Conservation (phyloP, 1,284 basidiomycete species). For the Phlebopus sp. region DNA sequence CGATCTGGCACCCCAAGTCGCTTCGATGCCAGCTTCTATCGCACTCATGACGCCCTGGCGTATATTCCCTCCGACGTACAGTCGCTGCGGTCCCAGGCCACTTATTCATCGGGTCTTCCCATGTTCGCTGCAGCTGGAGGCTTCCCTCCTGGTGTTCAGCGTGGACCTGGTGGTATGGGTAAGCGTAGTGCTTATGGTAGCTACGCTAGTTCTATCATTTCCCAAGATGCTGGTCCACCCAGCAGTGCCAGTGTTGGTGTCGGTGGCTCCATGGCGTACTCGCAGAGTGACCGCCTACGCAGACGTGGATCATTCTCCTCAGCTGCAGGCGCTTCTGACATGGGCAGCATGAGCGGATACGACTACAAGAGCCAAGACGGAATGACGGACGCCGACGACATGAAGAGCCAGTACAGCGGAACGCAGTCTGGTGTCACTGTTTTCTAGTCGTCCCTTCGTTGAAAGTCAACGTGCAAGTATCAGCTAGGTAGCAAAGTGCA, state of each 20-base stretch:
- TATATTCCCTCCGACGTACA: conserved; percentile 96
- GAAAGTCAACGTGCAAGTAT: conserved; percentile 3
- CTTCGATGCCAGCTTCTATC: conserved; percentile 93
- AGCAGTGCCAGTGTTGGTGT: conserved; percentile 47
- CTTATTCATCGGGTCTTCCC: conserved; percentile 87
- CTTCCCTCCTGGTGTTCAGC: conserved; percentile 62
- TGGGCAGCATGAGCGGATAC: conserved; percentile 73
- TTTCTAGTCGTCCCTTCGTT: conserved; percentile 45
- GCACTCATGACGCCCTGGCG: conserved; percentile 90
- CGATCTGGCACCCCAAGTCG: conserved; percentile 83
- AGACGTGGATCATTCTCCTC: conserved; percentile 72
- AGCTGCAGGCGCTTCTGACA: conserved; percentile 71
- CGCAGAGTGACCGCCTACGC: conserved; percentile 73
- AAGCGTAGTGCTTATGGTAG: conserved; percentile 79
- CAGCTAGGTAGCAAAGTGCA: conserved; percentile 9
- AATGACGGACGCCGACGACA: conserved; percentile 70
- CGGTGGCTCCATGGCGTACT: conserved; percentile 61
- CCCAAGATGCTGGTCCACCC: conserved; percentile 76
- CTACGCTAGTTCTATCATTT: conserved; percentile 89
- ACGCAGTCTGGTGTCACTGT: conserved; percentile 82
- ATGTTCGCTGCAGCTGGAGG: conserved; percentile 73
- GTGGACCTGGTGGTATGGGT: conserved; percentile 46
- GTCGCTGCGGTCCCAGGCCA: conserved; percentile 91
- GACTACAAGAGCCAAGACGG: conserved; percentile 89
- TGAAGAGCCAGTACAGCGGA: conserved; percentile 80